Percentiles rank a stretch among this genome's conserved stretches.
Conservation (phyloP, 495 filamentous ascomycete genomes). For the Penicillium bialowiezense region DNA sequence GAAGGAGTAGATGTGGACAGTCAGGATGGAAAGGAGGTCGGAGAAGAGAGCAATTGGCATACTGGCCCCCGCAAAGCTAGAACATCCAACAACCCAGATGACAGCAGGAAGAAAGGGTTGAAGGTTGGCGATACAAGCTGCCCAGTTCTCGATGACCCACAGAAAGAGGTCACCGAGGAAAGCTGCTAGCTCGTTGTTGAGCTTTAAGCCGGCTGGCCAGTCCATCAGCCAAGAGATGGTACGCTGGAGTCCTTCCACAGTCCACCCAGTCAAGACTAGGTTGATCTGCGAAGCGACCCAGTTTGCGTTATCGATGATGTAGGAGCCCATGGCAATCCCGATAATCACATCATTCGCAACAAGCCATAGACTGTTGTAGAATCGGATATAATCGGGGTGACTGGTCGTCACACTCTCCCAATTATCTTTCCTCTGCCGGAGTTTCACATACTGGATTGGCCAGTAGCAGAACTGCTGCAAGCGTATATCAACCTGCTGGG, state of each 20-base stretch:
- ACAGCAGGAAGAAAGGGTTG: constrained; percentile 78
- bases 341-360: constrained; percentile 99
- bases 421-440: constrained; percentile 82
- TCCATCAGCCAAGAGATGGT: constrained; percentile 96
- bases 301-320: constrained; percentile 91
- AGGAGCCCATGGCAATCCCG: constrained; percentile 91
- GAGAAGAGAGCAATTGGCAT: constrained; percentile 97
- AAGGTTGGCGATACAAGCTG: constrained; percentile 73
- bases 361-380: constrained; percentile 98
- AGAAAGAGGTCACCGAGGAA: constrained; percentile 94
- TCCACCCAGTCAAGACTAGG: constrained; percentile 73
- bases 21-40: constrained; percentile 86
- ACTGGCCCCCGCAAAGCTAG: constrained; percentile 90
- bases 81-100: constrained; percentile 91
- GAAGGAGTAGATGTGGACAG: constrained; percentile 95
- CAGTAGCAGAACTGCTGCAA: constrained; percentile 99
- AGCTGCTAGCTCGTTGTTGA: constrained; percentile 89
- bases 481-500: constrained; percentile 97
- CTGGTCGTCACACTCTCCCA: constrained; percentile 95
- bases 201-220: constrained; percentile 95
- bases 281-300: constrained; percentile 84
- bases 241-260: constrained; percentile 80
- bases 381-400: constrained; percentile 97
- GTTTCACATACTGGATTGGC: constrained; percentile 92
- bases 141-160: constrained; percentile 99